Evolutionary conservation across 2,329 filamentous ascomycete species (phyloP), one percentile per base, ranked within the genome.

Genomic region (Didymella pinodella): DNA sequence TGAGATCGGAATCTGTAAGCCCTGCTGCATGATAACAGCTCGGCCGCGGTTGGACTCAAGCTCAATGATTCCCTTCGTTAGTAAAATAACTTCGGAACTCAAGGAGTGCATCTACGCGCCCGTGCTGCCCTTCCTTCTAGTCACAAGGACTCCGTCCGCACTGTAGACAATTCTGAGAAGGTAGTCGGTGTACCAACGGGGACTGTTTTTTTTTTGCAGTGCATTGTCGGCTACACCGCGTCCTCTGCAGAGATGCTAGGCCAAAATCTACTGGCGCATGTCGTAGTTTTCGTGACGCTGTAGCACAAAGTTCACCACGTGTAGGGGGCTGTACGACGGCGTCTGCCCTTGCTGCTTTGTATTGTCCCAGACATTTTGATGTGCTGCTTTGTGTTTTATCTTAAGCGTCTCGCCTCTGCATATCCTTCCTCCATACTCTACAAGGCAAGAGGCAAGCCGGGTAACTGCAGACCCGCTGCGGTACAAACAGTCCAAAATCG

Each of bases 181-280:
- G 26, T 40, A 32, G 49, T 59, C 60, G 54, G 64, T 64, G 57
- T 65, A 64, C 64, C 46, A 18, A 8, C 3, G 44, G 46, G 32
- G 20, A 16, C 59, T n/a, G 65, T 18, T 18, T 18, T 18, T 18
- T 65, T 63, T 60, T 65, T 67, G 66, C 65, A 70, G 65, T 45
- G 45, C 26, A 16, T 50, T 48, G 60, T 65, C 62, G 64, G 64
- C 59, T 50, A 34, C 43, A 38, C 46, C 54, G 62, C 56, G 48
- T 57, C 44, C 34, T 7, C 34, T 7, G 32, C 32, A 36, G 16
- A n/a, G 7, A 11, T 36, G 32, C 32, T 36, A 36, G 29, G n/a
- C n/a, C 3, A 14, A 32, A 7, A 6, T 36, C 41, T 32, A 49
- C 45, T 34, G 20, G 31, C 26, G 34, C 16, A 6, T 18, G 20